Evolutionary conservation across 2,329 filamentous ascomycete species (phyloP).

Genomic region (Falciphora oryzae): DNA sequence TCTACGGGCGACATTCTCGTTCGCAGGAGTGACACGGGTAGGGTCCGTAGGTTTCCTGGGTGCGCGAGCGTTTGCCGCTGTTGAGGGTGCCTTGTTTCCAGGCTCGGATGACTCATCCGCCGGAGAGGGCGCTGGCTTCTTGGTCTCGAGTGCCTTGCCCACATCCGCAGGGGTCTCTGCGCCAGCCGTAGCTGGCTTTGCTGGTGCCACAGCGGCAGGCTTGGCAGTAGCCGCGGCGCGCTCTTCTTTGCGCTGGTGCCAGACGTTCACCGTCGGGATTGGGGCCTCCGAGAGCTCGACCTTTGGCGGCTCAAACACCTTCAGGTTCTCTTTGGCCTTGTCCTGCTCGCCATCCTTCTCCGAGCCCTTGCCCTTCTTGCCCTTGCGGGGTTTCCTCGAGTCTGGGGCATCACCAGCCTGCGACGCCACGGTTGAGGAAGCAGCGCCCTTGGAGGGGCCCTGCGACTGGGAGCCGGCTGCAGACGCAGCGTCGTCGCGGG

Average conservation of each 20-base stretch:
- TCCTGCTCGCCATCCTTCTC: conserved; percentile 49
- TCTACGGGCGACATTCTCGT: conserved; percentile 28
- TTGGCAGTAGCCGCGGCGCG: conserved; percentile 18
- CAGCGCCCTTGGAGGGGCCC: conserved; percentile 32
- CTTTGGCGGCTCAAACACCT: conserved; percentile 41
- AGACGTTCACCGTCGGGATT: conserved; percentile 78
- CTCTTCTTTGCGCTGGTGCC: conserved; percentile 60
- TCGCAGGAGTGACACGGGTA: conserved; percentile 24
- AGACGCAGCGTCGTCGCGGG: conserved; percentile 12
- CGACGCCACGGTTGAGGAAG: conserved; percentile 56
- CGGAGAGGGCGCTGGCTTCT: conserved; percentile 22
- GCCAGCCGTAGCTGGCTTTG: conserved; percentile 26
- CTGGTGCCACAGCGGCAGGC: conserved; percentile 56
- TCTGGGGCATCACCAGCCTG: conserved; percentile 64
- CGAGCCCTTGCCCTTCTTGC: conserved; percentile 53
- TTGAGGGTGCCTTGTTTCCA: conserved; percentile 14
- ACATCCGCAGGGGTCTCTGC: conserved; percentile 16
- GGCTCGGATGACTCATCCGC: background rate
- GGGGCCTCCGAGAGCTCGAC: conserved; percentile 73
- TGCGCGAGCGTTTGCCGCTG: conserved; percentile 27
- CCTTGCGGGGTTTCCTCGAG: conserved; percentile 55
- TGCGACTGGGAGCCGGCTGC: conserved; percentile 15
- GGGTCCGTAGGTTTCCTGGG: conserved; percentile 26
- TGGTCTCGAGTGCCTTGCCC: conserved; percentile 34
- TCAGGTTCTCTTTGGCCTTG: conserved; percentile 51